A percentile compares a stretch with the other conserved stretches of the same genome.
These are phyloP conservation scores for Rhizoclosmatium sp. DNA, from an alignment of 192 early-diverging fungal genomes.

Conservation along the genomic window DNA sequence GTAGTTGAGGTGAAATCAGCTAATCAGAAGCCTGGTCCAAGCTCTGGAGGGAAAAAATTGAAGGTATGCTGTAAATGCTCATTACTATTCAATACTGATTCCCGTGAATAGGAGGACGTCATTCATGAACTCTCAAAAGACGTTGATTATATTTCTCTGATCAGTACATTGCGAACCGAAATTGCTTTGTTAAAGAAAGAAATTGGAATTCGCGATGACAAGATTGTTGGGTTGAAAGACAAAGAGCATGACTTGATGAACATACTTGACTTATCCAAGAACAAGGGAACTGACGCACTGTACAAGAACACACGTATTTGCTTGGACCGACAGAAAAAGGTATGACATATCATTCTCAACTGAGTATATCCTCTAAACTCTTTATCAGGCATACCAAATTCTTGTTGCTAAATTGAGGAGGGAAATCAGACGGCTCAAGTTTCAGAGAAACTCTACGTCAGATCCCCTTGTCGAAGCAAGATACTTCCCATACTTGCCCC, in stretches of 20 bases:
- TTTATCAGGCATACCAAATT: constrained; percentile 54
- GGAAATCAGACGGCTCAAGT: constrained; percentile 53
- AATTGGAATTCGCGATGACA: constrained; percentile 37
- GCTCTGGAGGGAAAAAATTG: not conserved
- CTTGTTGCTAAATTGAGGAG: constrained; percentile 51
- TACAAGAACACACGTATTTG: constrained; percentile 49
- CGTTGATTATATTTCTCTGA: constrained; percentile 27
- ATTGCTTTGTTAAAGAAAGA: constrained; percentile 30
- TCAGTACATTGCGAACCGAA: constrained; percentile 28
- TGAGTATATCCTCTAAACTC: not conserved
- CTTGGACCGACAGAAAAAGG: constrained; percentile 58
- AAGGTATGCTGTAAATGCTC: not conserved
- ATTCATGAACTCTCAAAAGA: not conserved
- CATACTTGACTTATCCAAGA: not conserved
- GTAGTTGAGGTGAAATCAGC: not conserved
- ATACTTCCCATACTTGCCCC: constrained; percentile 58
- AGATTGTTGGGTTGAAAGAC: constrained; percentile 20
- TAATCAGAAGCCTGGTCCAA: not conserved
- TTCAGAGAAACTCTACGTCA: constrained; percentile 53
- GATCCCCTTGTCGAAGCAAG: constrained; percentile 54
- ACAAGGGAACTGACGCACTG: constrained; percentile 26
- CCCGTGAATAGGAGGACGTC: not conserved
- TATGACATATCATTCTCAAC: constrained; percentile 6
- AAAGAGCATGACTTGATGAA: constrained; percentile 32
- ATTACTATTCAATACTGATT: not conserved